These are phyloP conservation scores for Lentinula aciculospora DNA, from an alignment of 768 basidiomycete species.

Conservation along the genomic window DNA sequence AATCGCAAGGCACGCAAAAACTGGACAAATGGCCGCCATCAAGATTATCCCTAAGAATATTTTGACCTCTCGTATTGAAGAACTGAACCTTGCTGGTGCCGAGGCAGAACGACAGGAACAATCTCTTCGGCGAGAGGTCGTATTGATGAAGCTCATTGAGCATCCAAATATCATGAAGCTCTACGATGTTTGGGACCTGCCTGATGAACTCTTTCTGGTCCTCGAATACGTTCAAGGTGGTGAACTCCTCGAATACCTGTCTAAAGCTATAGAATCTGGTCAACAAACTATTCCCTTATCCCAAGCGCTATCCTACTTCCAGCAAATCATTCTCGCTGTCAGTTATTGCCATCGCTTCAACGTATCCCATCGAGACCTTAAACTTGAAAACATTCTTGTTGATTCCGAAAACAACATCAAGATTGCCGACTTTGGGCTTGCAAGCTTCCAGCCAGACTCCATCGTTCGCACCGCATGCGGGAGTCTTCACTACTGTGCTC, in stretches of 20 bases:
- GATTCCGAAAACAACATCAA: conserved; percentile 85
- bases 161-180: conserved; percentile 93
- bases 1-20: conserved; percentile 82
- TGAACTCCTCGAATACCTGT: conserved; percentile 88
- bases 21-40: conserved; percentile 86
- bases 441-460: conserved; percentile 74
- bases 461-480: conserved; percentile 83
- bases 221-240: conserved; percentile 94
- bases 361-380: conserved; percentile 90
- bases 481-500: conserved; percentile 92
- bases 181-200: conserved; percentile 97
- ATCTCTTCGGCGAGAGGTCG: conserved; percentile 88
- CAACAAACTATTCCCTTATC: conserved; percentile 27
- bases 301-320: conserved; percentile 84
- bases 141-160: conserved; percentile 95
- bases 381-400: conserved; percentile 90
- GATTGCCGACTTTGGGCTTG: conserved; percentile 97
- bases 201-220: conserved; percentile 81
- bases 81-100: conserved; percentile 62
- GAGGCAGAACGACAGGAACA: conserved; percentile 74
- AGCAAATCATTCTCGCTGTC: conserved; percentile 88
- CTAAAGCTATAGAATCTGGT: conserved; percentile 1
- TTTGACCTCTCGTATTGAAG: conserved; percentile 54
- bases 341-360: conserved; percentile 94
- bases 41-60: conserved; percentile 87